Evolutionary conservation across 306 rosid species (phyloP), one percentile per base, ranked within the genome.

Genomic region (Clitoria ternatea): DNA sequence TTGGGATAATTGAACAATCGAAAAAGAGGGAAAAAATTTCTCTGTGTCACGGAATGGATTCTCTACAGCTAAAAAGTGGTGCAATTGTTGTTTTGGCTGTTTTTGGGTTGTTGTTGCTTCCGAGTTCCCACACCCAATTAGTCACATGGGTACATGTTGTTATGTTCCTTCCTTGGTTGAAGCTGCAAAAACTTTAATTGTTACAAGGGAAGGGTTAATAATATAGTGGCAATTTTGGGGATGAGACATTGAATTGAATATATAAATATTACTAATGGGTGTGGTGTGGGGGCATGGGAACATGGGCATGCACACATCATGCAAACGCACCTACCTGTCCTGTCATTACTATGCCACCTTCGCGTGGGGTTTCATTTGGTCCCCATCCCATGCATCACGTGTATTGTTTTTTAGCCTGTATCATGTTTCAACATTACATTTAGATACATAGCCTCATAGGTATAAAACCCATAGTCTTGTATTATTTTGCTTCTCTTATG

Each of bases 61-160:
- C 20, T 30, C 3, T 33, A 29, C 63, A 64, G 40, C 56, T 14
- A 43, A 48, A 56, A 37, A 60, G 79, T 32, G 17, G 6, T 15
- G 43, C 6, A n/a, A n/a, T n/a, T 23, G 8, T 32, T 8, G 43
- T 56, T 53, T 76, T 57, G 67, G 80, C 73, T 49, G 76, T 33
- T 45, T 66, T 62, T 62, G 64, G 56, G 2, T 2, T 2, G 2
- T 29, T 43, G 53, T 61, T 65, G 74, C 72, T 39, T 69, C 35
- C 45, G 22, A 8, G 27, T 7, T 70, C 43, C 54, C 48, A 29
- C 66, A 42, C 22, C 33, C 4, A 48, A n/a, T n/a, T n/a, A 70
- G 48, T 77, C 87, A 84, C 87, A 66, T 82, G 89, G 30, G 61
- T 72, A 45, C 79, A 77, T 80, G 82, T 55, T 43, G n/a, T 45